These are phyloP conservation scores for Tillandsia fasciculata DNA, from an alignment of 176 grass and related monocot genomes.

Conservation along the genomic window DNA sequence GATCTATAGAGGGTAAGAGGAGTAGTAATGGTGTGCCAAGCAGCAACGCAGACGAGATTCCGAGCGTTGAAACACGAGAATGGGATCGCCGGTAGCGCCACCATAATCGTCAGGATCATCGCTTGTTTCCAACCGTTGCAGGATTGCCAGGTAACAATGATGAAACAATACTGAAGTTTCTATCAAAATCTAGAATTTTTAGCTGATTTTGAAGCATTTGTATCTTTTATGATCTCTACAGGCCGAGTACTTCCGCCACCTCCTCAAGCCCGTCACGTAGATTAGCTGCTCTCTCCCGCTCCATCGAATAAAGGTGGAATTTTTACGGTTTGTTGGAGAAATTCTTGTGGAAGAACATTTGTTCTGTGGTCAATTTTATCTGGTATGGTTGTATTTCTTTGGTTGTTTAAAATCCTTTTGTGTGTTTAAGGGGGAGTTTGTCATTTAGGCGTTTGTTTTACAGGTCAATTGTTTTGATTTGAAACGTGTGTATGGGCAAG, in stretches of 20 bases:
- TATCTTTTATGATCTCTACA: conserved; percentile 26
- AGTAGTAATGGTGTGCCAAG: conserved; percentile 96
- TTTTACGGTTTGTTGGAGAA: conserved; percentile 17
- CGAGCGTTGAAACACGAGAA: conserved; percentile 84
- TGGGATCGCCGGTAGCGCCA: conserved; percentile 36
- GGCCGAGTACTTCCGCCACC: conserved; percentile 95
- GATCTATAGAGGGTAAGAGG: conserved; percentile 20
- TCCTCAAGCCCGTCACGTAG: conserved; percentile 96
- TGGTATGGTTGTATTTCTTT: conserved; percentile 24
- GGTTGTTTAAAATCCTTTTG: not conserved
- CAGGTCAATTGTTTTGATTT: conserved; percentile 39
- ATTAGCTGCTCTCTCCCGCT: conserved; percentile 19
- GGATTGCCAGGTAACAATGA: conserved; percentile 73
- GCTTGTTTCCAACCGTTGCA: conserved; percentile 75
- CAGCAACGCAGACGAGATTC: conserved; percentile 77
- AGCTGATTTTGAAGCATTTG: conserved; percentile 14
- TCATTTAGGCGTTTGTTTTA: conserved; percentile 12
- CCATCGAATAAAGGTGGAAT: conserved; percentile 17
- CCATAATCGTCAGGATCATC: conserved; percentile 64
- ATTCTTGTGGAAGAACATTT: conserved; percentile 13
- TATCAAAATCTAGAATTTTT: not conserved
- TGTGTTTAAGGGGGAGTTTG: not conserved
- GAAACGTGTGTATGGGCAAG: conserved; percentile 41
- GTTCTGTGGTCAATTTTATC: conserved; percentile 33
- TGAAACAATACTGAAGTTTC: not conserved